Evolutionary conservation across 331 rosid species (phyloP).

Genomic region (Saraca asoca): DNA sequence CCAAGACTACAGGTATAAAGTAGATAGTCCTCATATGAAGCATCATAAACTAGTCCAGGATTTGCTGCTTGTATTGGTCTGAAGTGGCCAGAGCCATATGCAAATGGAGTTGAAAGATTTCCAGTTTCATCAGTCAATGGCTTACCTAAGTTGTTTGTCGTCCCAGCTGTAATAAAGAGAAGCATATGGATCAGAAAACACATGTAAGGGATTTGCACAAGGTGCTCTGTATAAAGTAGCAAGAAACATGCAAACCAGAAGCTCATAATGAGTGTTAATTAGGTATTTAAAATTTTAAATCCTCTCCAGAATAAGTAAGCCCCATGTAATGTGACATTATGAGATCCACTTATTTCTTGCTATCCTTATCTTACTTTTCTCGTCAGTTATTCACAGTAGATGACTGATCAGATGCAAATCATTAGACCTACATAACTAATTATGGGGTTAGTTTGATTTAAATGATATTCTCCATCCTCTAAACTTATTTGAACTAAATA

Average conservation of each 20-base stretch:
- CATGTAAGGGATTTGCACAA: background rate
- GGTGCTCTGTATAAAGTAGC: background rate
- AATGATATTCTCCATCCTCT: too few relatives aligned
- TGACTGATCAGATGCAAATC: background rate
- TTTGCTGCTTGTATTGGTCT: constrained; percentile 63
- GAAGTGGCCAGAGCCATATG: constrained; percentile 85
- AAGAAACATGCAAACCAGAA: background rate
- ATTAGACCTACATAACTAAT: too few relatives aligned
- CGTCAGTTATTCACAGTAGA: background rate
- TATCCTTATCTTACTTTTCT: too few relatives aligned
- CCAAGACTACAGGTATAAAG: constrained; percentile 60
- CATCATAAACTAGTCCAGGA: constrained; percentile 89
- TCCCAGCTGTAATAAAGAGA: constrained; percentile 49
- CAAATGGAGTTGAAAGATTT: constrained; percentile 65
- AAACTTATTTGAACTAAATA: background rate
- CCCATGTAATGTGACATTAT: too few relatives aligned
- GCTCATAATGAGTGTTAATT: background rate
- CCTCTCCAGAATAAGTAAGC: too few relatives aligned
- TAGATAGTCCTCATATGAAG: constrained; percentile 74
- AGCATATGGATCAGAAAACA: background rate
- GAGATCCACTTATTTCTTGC: too few relatives aligned
- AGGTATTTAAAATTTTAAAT: background rate
- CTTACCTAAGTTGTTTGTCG: constrained; percentile 59
- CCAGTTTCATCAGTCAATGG: constrained; percentile 65
- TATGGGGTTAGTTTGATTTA: too few relatives aligned